These are phyloP conservation scores for Pichia sp. DNA, from an alignment of 1,139 yeast species.

Conservation along the genomic window DNA sequence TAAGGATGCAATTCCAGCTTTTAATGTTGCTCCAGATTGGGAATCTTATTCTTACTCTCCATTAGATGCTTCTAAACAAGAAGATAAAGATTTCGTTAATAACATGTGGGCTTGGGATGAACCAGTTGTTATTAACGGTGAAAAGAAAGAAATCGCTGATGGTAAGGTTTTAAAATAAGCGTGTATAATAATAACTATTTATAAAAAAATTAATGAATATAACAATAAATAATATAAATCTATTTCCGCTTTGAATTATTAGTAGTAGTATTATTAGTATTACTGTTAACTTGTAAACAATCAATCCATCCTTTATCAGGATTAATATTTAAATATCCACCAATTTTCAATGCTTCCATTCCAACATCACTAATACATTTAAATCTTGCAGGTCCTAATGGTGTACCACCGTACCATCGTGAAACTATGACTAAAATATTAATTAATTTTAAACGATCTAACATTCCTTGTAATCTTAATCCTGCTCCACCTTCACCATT, in stretches of 20 bases:
- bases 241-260: too few relatives aligned
- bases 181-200: not conserved
- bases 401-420: conserved; percentile 70
- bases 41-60: conserved; percentile 71
- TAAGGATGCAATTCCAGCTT: conserved; percentile 84
- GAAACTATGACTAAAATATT: conserved; percentile 58
- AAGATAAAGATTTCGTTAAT: conserved; percentile 62
- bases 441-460: conserved; percentile 41
- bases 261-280: too few relatives aligned
- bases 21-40: conserved; percentile 99
- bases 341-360: conserved; percentile 35
- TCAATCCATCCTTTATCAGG: conserved; percentile 17
- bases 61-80: conserved; percentile 62
- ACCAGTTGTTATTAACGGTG: conserved; percentile 63
- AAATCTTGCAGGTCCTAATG: conserved; percentile 59
- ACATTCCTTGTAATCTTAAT: conserved; percentile 41
- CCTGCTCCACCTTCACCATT: conserved; percentile 69
- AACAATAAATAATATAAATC: not conserved
- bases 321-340: conserved; percentile 17
- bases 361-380: conserved; percentile 54
- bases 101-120: conserved; percentile 86
- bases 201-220: not conserved
- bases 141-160: conserved; percentile 63
- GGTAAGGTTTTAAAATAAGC: conserved; percentile 76
- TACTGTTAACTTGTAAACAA: conserved; percentile 7